Evolutionary conservation across 768 basidiomycete genomes (phyloP).

Genomic region (Suillus tomentosus): DNA sequence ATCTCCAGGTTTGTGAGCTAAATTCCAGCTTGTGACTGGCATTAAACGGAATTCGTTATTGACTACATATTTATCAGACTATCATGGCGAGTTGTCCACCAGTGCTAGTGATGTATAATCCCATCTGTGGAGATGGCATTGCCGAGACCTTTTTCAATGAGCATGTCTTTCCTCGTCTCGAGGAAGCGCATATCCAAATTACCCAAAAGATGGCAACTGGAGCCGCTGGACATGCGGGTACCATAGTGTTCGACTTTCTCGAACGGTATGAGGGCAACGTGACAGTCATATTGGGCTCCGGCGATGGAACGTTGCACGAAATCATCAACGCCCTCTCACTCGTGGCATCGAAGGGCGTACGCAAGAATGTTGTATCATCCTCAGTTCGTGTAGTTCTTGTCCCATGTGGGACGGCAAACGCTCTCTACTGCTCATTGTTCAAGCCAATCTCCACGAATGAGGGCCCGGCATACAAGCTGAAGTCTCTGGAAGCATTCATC

Average conservation of each 20-base stretch:
- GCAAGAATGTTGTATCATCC: conserved; percentile 17
- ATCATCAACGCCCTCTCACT: conserved; percentile 64
- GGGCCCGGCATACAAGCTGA: conserved; percentile 46
- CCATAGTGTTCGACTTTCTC: conserved; percentile 44
- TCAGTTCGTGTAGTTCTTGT: conserved; percentile 52
- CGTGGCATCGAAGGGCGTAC: conserved; percentile 23
- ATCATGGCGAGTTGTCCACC: conserved; percentile 37
- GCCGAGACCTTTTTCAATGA: conserved; percentile 57
- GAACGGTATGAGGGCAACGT: conserved; percentile 32
- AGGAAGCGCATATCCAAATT: conserved; percentile 34
- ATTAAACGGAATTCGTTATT: not conserved
- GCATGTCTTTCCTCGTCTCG: conserved; percentile 67
- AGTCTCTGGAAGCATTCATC: conserved; percentile 58
- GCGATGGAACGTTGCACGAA: conserved; percentile 93
- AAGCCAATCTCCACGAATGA: conserved; percentile 41
- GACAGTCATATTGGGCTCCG: conserved; percentile 69
- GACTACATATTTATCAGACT: conserved; percentile 3
- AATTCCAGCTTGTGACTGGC: not conserved
- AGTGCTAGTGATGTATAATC: conserved; percentile 73
- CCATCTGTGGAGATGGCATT: conserved; percentile 63
- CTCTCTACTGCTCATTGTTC: conserved; percentile 80
- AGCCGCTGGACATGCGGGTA: conserved; percentile 55
- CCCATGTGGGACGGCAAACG: conserved; percentile 92
- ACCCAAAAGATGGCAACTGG: conserved; percentile 50
- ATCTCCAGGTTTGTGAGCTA: not conserved